Base-by-base conservation (phyloP, 2,329 filamentous ascomycete species). In the Beauveria pseudobassiana region DNA sequence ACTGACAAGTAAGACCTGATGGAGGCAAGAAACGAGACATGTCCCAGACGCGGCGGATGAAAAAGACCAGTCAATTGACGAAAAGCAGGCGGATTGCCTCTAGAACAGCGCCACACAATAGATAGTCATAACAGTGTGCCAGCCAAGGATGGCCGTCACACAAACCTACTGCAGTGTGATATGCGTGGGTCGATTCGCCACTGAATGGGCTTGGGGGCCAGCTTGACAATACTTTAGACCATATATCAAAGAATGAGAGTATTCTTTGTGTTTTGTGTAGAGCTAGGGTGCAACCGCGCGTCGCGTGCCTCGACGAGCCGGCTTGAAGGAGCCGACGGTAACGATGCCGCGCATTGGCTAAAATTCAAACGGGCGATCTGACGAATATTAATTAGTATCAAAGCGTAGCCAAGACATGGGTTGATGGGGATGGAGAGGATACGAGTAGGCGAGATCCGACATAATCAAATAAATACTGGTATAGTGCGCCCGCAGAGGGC, bases 161-260 rank as follows among this genome's bases (percentile, higher is more conserved):
- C 58, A 26, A 40, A 50, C n/a, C 49, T 10, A 38, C 5, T 54
- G 58, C 50, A 18, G 50, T 53, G 58, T 60, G 58, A 48, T 30
- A 12, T 10, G 58, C 49, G 40, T 38, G 20, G 49, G 16, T 16
- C 34, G 34, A 38, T 38, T 38, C 5, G 34, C 34, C 12, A 16
- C 34, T 38, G 34, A 38, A 38, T 5, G 34, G 12, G 5, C 34
- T 38, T 38, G 34, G 34, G 34, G 34, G 12, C 34, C 34, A 16
- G 5, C 34, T 38, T 38, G 34, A 6, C 34, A 5, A 38, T 38
- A 38, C 0, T 38, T 16, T 5, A 16, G 34, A 38, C 12, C 34
- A 38, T 38, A 12, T 38, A 38, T 38, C 34, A 38, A 16, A 38
- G 34, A 38, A 16, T 38, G 34, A 38, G 12, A 5, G 34, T 16